These are phyloP conservation scores for Anthracocystis setariae DNA, from an alignment of 1,284 basidiomycete genomes.

Conservation along the genomic window DNA sequence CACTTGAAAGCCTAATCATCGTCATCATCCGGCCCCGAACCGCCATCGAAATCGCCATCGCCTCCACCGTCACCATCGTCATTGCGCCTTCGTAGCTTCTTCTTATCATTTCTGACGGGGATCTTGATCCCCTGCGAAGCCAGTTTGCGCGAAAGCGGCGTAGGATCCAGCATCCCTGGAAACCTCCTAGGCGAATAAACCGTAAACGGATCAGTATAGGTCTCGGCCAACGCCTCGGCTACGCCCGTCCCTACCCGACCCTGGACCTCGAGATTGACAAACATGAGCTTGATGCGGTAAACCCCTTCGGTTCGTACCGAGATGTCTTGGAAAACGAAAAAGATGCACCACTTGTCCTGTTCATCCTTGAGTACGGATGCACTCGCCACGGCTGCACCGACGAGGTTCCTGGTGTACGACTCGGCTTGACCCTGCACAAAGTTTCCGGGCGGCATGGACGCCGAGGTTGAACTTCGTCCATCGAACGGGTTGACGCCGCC, in stretches of 20 bases:
- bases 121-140: slow-evolving; percentile 64
- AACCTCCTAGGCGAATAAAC: slow-evolving; percentile 61
- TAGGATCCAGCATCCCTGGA: slow-evolving; percentile 61
- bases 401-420: slow-evolving; percentile 59
- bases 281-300: slow-evolving; percentile 60
- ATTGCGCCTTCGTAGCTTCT: slow-evolving; percentile 49
- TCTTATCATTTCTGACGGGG: slow-evolving; percentile 58
- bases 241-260: slow-evolving; percentile 56
- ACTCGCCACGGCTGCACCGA: slow-evolving; percentile 59
- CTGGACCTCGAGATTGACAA: slow-evolving; percentile 55
- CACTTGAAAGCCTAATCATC: slow-evolving; percentile 23
- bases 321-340: slow-evolving; percentile 64
- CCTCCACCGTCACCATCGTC: slow-evolving; percentile 25
- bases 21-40: slow-evolving; percentile 44
- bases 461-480: not conserved
- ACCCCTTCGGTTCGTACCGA: slow-evolving; percentile 59
- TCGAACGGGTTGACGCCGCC: not conserved
- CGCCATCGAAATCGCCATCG: slow-evolving; percentile 39
- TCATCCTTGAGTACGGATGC: slow-evolving; percentile 61
- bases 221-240: slow-evolving; percentile 57
- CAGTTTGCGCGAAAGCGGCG: slow-evolving; percentile 57
- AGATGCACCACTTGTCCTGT: slow-evolving; percentile 57
- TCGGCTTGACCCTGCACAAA: slow-evolving; percentile 36
- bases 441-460: slow-evolving; percentile 21
- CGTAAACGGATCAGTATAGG: slow-evolving; percentile 60